phyloP scores from a whole-genome alignment of 257 asterid species.

The Jasminum sambac region DNA sequence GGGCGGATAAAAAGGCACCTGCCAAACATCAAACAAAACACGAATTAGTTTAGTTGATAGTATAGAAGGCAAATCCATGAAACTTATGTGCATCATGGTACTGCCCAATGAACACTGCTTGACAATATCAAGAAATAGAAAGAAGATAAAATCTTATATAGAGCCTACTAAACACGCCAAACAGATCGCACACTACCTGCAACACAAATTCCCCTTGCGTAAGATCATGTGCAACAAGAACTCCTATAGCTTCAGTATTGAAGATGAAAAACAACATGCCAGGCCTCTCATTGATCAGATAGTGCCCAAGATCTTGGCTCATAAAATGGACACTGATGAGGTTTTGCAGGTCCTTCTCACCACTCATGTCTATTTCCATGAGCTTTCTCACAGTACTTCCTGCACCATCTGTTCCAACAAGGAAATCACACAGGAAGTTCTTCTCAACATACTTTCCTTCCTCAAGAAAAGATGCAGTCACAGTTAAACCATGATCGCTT shows the following conservation, averaged over 20 bases:
- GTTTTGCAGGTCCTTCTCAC: constrained; percentile 76
- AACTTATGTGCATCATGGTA: constrained; percentile 6
- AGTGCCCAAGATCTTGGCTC: constrained; percentile 76
- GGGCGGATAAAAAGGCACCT: constrained; percentile 97
- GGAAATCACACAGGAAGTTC: constrained; percentile 56
- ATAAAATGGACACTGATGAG: constrained; percentile 87
- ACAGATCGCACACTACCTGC: constrained; percentile 55
- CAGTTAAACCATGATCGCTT: constrained; percentile 46
- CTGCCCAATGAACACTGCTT: background rate
- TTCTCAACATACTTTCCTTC: constrained; percentile 50
- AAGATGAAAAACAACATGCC: constrained; percentile 94
- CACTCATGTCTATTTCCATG: constrained; percentile 69
- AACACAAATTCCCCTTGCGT: constrained; percentile 88
- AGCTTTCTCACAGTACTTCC: constrained; percentile 76
- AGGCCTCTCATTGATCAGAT: constrained; percentile 78
- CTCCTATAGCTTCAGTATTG: constrained; percentile 83
- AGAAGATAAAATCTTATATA: background rate
- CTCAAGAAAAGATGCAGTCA: constrained; percentile 45
- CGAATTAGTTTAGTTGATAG: constrained; percentile 6
- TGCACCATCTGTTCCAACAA: constrained; percentile 94
- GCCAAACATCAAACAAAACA: constrained; percentile 22
- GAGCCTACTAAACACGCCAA: background rate
- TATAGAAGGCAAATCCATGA: constrained; percentile 1
- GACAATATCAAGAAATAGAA: background rate
- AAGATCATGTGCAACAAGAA: constrained; percentile 92